Conservation (phyloP, 208 protist genomes). For the Wallacemonas sp. region DNA sequence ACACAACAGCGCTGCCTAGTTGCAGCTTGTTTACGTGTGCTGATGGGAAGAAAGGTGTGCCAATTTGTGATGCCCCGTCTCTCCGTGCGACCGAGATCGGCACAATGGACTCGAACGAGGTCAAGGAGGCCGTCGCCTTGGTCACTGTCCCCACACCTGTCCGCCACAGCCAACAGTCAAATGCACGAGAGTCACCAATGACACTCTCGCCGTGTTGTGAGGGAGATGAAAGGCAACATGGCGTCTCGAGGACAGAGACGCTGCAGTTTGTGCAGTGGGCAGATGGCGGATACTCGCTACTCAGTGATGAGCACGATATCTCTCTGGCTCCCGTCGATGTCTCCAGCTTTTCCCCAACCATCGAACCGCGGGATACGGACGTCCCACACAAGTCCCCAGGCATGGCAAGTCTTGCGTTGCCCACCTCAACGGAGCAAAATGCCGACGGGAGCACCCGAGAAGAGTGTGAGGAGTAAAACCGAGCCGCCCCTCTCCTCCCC, state of each 20-base stretch:
- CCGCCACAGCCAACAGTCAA: not conserved
- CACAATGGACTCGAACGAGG: constrained; percentile 69
- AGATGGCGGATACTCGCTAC: constrained; percentile 63
- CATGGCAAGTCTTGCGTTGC: constrained; percentile 1
- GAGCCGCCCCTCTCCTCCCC: too few species aligned
- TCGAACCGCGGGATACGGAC: constrained; percentile 14
- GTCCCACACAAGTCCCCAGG: constrained; percentile 17
- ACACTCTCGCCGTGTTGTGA: not conserved
- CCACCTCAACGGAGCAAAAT: too few species aligned
- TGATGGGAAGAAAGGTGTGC: constrained; percentile 34
- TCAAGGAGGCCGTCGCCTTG: constrained; percentile 49
- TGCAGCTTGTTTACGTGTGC: constrained; percentile 54
- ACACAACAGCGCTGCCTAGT: constrained; percentile 22
- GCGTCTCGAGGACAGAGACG: not conserved
- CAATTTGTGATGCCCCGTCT: constrained; percentile 52
- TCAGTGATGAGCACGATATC: constrained; percentile 43
- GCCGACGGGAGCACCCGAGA: too few species aligned
- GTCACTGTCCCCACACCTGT: constrained; percentile 20
- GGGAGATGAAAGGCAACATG: too few species aligned
- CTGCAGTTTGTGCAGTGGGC: constrained; percentile 67
- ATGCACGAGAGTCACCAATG: not conserved
- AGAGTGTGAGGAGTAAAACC: too few species aligned
- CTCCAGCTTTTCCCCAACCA: constrained; percentile 14
- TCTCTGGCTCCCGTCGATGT: constrained; percentile 50
- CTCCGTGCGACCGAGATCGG: constrained; percentile 31